Evolutionary conservation across 2,329 filamentous ascomycete genomes (phyloP), one percentile per base, ranked within the genome.

Genomic region (Cladosporium sp.): DNA sequence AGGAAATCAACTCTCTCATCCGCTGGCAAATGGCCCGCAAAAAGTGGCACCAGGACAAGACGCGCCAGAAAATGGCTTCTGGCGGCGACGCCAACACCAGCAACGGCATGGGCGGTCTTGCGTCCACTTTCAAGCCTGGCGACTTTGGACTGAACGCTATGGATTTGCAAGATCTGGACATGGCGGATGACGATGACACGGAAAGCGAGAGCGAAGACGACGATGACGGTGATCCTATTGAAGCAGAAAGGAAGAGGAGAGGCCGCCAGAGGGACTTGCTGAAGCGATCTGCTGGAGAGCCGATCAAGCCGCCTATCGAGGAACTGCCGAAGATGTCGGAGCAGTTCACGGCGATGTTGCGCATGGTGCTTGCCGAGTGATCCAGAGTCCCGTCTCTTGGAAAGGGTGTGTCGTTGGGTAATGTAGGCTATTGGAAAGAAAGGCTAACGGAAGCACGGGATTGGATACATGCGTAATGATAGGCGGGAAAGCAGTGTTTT

Each of bases 1-100:
- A 80, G 3, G 95, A 99, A 80, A 93, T 98, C 74, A 88, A 98
- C 74, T 82, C 86, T 34, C 83, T 99, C 59, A 95, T 99, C 72
- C 85, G 89, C 58, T 99, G 95, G 95, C 95, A 99, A 78, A 92
- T 93, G 76, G 92, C 92, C 51, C 85, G 95, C 65, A 98, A 99
- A 85, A 94, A 94, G 80, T 99, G 95, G 95, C 95, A 99, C 77
- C 89, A 94, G 68, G 92, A 96, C 80, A 99, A 99, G 84, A 99
- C 95, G 10, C 84, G 93, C 64, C 95, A 98, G 81, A 99, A 99
- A 85, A 98, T 99, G 95, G 95, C 95, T 0, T 93, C 92, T 2
- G 60, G 60, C 34, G 59, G 59, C 28, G 60, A 51, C 8, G 60
- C 21, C 24, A 83, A 83, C 6, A 81, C 82, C 44, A 76, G 77